Base-by-base conservation (phyloP, 2,329 filamentous ascomycete species). In the Ophiocordyceps sinensis region DNA sequence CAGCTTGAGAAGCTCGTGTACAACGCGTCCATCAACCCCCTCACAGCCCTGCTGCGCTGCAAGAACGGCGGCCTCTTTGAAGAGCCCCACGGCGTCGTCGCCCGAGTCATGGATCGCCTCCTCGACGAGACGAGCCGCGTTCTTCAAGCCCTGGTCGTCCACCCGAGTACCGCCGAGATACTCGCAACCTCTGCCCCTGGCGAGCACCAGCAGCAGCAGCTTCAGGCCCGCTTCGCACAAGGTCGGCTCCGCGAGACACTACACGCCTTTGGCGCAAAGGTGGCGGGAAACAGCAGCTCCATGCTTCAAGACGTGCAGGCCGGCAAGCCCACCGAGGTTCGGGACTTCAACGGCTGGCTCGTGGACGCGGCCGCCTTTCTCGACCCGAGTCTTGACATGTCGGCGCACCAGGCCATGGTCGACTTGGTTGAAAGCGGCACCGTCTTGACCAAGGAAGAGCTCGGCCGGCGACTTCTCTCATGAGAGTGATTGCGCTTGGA, bases 1-100 rank as follows among this genome's bases (percentile, higher is more conserved):
- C 88, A 94, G 62, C 71, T 95, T 3, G 85, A 94, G 53, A 95
- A 94, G 58, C 67, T 95, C 1, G 82, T 83, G 1, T 68, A 88
- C 40, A 94, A 94, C 54, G 70, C 76, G 30, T 66, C 88, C 28
- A 76, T 95, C 51, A 93, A 94, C 54, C 85, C 89, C 0, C 63
- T 95, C n/a, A 91, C 85, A 0, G 82, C 80, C 1, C 62, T 95
- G 10, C 67, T 91, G 42, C 71, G 82, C 41, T 81, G 79, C 55
- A 75, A 75, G 46, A 95, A 95, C 50, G 86, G 87, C n/a, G 69
- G 71, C 5, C 58, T 95, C 0, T 76, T 94, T 14, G 70, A 71
- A 46, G 74, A 77, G 45, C 39, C 68, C 44, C 48, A 53, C 8
- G 53, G 57, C 10, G 60, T 67, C 13, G 54, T 84, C 14, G 69